phyloP scores from a whole-genome alignment of 331 rosid species.

The Phaseolus coccineus region DNA sequence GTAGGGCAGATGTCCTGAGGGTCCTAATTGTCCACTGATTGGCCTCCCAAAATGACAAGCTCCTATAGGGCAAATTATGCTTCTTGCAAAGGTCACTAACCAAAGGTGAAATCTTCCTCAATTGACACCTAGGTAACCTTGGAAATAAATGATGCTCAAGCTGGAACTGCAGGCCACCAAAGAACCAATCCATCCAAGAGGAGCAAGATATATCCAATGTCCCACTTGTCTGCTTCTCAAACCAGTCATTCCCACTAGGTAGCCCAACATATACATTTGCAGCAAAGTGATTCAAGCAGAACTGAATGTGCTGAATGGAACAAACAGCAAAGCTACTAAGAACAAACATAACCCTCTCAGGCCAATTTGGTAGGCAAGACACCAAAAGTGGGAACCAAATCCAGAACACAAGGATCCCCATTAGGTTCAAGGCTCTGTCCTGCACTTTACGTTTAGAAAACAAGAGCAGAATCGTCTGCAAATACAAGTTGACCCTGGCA shows the following conservation, averaged over 20 bases:
- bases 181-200: constrained; percentile 75
- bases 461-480: constrained; percentile 34
- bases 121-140: constrained; percentile 50
- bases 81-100: constrained; percentile 76
- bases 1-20: constrained; percentile 47
- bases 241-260: constrained; percentile 71
- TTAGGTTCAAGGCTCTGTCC: constrained; percentile 38
- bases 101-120: constrained; percentile 67
- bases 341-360: constrained; percentile 46
- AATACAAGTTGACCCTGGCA: constrained; percentile 41
- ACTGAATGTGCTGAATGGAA: constrained; percentile 62
- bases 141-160: constrained; percentile 85
- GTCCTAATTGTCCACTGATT: constrained; percentile 54
- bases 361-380: constrained; percentile 35
- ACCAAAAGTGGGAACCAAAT: constrained; percentile 50
- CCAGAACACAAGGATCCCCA: constrained; percentile 50
- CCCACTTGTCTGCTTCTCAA: constrained; percentile 78
- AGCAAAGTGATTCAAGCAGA: constrained; percentile 55
- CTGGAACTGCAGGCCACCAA: constrained; percentile 83
- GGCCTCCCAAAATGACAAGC: constrained; percentile 76
- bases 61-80: constrained; percentile 74
- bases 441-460: constrained; percentile 38
- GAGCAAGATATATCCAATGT: constrained; percentile 69
- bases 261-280: constrained; percentile 61
- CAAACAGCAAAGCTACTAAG: constrained; percentile 44